A percentile compares a stretch with the other conserved stretches of the same genome.
These are phyloP conservation scores for Parascedosporium putredinis DNA, from an alignment of 2,329 filamentous ascomycete species.

Conservation along the genomic window DNA sequence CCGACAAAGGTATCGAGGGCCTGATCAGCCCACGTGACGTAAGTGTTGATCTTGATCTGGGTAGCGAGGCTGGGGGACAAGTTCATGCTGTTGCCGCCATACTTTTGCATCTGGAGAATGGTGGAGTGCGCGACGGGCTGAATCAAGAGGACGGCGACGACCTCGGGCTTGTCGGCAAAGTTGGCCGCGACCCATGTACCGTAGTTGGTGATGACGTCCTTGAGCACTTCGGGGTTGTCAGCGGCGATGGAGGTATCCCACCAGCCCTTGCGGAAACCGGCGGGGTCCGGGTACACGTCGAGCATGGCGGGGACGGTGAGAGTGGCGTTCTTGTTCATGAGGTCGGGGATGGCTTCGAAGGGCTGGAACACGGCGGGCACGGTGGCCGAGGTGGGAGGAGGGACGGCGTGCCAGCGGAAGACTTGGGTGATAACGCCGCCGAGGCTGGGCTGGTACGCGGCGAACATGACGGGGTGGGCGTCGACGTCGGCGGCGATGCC, in stretches of 20 bases:
- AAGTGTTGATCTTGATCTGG: constrained; percentile 14
- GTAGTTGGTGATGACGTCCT: constrained; percentile 14
- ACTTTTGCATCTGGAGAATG: constrained; percentile 22
- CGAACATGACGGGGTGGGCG: constrained; percentile 15
- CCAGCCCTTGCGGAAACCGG: constrained; percentile 15
- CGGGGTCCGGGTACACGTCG: constrained; percentile 9
- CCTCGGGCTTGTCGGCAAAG: constrained; percentile 13
- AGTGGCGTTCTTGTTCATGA: constrained; percentile 6
- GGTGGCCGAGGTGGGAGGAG: not conserved
- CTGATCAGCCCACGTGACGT: constrained; percentile 14
- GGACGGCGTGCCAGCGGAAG: constrained; percentile 8
- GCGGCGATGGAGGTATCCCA: constrained; percentile 14
- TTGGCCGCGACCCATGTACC: constrained; percentile 1
- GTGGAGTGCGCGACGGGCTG: constrained; percentile 31
- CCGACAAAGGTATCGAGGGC: constrained; percentile 14
- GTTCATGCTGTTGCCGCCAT: constrained; percentile 28
- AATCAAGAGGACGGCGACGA: constrained; percentile 19
- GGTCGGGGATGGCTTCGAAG: constrained; percentile 4
- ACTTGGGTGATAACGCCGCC: constrained; percentile 17
- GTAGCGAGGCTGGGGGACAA: constrained; percentile 19
- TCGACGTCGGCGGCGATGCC: constrained; percentile 8
- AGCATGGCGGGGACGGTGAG: constrained; percentile 5
- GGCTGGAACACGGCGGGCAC: constrained; percentile 2
- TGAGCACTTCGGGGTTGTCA: constrained; percentile 11
- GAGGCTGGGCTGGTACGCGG: constrained; percentile 20